Percentiles rank a stretch among this genome's conserved stretches.
These are phyloP conservation scores for Colletotrichum sp. DNA, from an alignment of 2,329 filamentous ascomycete species.

Conservation along the genomic window DNA sequence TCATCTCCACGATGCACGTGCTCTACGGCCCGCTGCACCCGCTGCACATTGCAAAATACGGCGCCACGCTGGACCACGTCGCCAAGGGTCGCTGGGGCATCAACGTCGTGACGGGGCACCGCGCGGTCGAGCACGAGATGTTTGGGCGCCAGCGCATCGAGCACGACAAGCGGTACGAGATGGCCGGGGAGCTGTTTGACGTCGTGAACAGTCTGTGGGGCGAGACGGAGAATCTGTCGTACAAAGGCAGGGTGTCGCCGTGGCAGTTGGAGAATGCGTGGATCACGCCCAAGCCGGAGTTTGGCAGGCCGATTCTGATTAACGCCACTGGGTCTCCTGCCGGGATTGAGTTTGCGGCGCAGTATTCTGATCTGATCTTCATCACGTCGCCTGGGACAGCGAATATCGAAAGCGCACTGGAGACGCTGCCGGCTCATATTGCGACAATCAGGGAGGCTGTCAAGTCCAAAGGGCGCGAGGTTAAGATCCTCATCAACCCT, in stretches of 20 bases:
- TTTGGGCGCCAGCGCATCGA: background rate
- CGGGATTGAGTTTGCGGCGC: background rate
- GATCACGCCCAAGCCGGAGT: background rate
- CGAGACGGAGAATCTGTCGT: slow-evolving; percentile 78
- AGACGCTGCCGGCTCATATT: background rate
- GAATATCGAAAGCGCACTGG: background rate
- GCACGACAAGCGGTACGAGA: background rate
- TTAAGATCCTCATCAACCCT: slow-evolving; percentile 1
- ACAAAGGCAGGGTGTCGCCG: background rate
- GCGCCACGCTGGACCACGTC: background rate
- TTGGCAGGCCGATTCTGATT: background rate
- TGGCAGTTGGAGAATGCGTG: background rate
- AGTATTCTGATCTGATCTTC: background rate
- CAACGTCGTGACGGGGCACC: background rate
- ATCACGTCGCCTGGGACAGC: background rate
- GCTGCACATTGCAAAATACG: slow-evolving; percentile 1
- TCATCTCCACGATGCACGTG: slow-evolving; percentile 3
- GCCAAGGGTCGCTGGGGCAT: background rate
- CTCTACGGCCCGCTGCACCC: background rate
- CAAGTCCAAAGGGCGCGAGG: background rate
- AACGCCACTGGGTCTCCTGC: background rate
- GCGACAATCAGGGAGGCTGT: background rate
- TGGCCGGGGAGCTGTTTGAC: slow-evolving; percentile 57
- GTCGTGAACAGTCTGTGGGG: slow-evolving; percentile 81
- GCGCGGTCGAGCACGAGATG: background rate